Evolutionary conservation across 345 rosid species (phyloP).

Genomic region (Reutealis trisperma): DNA sequence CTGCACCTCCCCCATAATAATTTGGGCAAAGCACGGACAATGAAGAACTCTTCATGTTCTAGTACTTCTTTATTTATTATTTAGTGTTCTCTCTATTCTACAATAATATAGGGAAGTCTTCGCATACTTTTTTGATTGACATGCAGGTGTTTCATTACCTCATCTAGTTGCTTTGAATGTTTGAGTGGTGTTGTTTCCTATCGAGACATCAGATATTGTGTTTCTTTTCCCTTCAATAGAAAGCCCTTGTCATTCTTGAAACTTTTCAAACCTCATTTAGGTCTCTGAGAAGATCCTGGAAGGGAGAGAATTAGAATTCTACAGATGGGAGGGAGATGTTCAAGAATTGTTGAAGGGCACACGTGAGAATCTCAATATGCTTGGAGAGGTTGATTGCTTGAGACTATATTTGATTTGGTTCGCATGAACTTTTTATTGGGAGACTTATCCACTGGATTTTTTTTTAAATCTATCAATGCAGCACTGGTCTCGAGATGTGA

Average conservation of each 20-base stretch:
- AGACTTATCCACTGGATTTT: slow-evolving; percentile 10
- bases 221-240: not conserved
- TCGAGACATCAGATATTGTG: not conserved
- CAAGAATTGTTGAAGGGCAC: slow-evolving; percentile 60
- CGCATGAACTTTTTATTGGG: slow-evolving; percentile 16
- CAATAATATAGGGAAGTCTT: not conserved
- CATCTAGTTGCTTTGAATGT: not conserved
- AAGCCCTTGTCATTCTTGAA: not conserved
- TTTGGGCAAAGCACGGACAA: not conserved
- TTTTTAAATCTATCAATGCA: slow-evolving; percentile 34
- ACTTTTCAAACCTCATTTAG: slow-evolving; percentile 30
- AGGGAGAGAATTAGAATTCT: slow-evolving; percentile 73
- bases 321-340: slow-evolving; percentile 62
- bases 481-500: slow-evolving; percentile 84
- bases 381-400: slow-evolving; percentile 64
- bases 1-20: not conserved
- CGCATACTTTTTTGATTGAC: not conserved
- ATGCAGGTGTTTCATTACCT: too few species aligned
- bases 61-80: not conserved
- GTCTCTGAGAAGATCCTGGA: slow-evolving; percentile 67
- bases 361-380: slow-evolving; percentile 77
- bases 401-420: slow-evolving; percentile 13
- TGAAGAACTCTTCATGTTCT: not conserved
- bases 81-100: not conserved
- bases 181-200: not conserved